Percentiles rank a stretch among this genome's conserved stretches.
Evolutionary conservation across 306 rosid genomes (phyloP).

Genomic region (Sindora glabra): DNA sequence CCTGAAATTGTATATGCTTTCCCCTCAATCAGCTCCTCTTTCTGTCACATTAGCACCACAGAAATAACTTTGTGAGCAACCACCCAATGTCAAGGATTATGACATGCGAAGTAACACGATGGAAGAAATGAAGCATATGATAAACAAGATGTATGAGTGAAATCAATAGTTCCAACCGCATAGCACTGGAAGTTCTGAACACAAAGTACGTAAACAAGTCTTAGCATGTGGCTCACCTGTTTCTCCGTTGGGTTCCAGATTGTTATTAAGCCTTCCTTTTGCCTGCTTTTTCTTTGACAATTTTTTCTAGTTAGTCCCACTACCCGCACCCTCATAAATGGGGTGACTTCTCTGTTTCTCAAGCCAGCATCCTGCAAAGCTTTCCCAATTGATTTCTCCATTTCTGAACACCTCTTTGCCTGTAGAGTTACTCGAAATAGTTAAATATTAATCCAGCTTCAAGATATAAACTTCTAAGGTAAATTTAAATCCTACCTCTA

Average conservation of each 20-base stretch:
- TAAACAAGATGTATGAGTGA: not conserved
- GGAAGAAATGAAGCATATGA: not conserved
- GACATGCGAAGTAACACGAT: not conserved
- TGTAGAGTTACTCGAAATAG: slow-evolving; percentile 21
- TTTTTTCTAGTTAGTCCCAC: slow-evolving; percentile 57
- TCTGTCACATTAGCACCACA: slow-evolving; percentile 39
- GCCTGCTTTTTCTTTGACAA: slow-evolving; percentile 23
- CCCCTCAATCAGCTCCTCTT: slow-evolving; percentile 75
- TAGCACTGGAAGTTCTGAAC: not conserved
- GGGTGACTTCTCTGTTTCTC: slow-evolving; percentile 58
- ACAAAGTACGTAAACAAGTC: not conserved
- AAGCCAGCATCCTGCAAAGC: slow-evolving; percentile 74
- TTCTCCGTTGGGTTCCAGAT: slow-evolving; percentile 87
- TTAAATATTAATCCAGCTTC: slow-evolving; percentile 29
- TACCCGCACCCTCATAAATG: slow-evolving; percentile 68
- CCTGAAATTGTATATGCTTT: slow-evolving; percentile 64
- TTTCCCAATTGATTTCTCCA: slow-evolving; percentile 63
- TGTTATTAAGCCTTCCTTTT: slow-evolving; percentile 69
- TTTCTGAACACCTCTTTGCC: slow-evolving; percentile 65
- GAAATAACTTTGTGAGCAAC: slow-evolving; percentile 7
- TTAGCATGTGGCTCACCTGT: slow-evolving; percentile 34
- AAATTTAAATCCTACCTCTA: slow-evolving; percentile 47
- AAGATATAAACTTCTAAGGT: slow-evolving; percentile 12
- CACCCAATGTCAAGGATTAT: not conserved
- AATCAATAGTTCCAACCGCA: too few relatives aligned